Evolutionary conservation across 345 rosid genomes (phyloP).

Genomic region (Murraya koenigii): DNA sequence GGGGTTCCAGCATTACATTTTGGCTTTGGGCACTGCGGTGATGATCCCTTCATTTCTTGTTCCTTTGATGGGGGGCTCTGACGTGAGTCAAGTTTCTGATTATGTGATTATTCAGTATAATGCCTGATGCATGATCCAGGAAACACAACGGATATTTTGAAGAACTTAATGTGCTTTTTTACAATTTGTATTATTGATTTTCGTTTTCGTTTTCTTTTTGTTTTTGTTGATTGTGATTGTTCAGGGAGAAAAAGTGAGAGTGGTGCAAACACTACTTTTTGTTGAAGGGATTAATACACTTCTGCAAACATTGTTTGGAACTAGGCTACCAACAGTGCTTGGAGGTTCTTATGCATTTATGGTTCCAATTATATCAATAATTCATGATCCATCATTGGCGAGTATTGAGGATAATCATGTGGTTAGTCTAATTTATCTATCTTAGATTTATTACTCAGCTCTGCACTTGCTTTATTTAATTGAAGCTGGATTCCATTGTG

Average conservation of each 20-base stretch:
- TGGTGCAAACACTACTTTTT: constrained; percentile 86
- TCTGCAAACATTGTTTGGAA: constrained; percentile 88
- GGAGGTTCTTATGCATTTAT: constrained; percentile 98
- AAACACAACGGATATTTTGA: background rate
- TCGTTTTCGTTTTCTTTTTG: background rate
- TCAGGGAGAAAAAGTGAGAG: constrained; percentile 95
- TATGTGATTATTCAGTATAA: background rate
- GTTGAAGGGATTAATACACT: constrained; percentile 92
- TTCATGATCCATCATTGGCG: constrained; percentile 72
- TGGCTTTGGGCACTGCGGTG: constrained; percentile 96
- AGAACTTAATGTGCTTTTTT: background rate
- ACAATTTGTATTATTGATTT: background rate
- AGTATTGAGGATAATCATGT: constrained; percentile 64
- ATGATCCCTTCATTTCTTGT: constrained; percentile 99
- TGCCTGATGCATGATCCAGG: background rate
- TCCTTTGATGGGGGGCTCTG: constrained; percentile 93
- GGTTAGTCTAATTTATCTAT: constrained; percentile 47
- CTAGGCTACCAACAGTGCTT: constrained; percentile 87
- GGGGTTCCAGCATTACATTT: constrained; percentile 93
- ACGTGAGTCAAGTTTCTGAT: constrained; percentile 46
- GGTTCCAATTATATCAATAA: constrained; percentile 94
- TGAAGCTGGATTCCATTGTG: constrained; percentile 17
- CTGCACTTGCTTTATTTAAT: constrained; percentile 15
- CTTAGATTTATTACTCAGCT: constrained; percentile 4
- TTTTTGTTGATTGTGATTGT: constrained; percentile 17